Conservation (phyloP, 2,329 filamentous ascomycete genomes). For the Escovopsis sp. region DNA sequence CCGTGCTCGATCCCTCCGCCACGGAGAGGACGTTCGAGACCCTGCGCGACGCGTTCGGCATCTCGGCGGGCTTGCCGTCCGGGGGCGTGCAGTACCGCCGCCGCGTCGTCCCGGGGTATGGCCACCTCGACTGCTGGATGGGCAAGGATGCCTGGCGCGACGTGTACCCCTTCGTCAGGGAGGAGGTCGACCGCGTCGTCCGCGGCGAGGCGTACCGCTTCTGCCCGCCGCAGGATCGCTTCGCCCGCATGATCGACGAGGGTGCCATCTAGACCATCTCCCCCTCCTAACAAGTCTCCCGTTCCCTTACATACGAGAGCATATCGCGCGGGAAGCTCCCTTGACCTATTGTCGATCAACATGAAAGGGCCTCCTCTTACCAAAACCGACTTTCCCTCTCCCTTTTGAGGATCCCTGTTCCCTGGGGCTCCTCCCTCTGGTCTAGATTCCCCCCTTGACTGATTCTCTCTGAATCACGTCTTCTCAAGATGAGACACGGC, state of each 20-base stretch:
- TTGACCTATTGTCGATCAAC: too few species aligned
- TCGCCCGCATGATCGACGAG: background rate
- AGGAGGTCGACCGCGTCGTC: slow-evolving; percentile 37
- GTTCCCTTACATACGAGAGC: too few species aligned
- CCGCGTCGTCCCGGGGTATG: slow-evolving; percentile 39
- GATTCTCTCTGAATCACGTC: too few species aligned
- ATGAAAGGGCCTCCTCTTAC: too few species aligned
- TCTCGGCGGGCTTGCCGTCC: slow-evolving; percentile 12
- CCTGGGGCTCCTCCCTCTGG: too few species aligned
- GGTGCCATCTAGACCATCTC: background rate
- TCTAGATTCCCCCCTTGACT: too few species aligned
- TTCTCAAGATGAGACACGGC: too few species aligned
- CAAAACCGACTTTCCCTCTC: too few species aligned
- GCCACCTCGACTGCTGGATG: slow-evolving; percentile 49
- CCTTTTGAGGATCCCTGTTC: too few species aligned
- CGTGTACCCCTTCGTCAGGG: slow-evolving; percentile 39
- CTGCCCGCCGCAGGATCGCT: slow-evolving; percentile 2
- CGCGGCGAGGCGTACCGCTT: slow-evolving; percentile 6
- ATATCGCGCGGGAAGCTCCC: too few species aligned
- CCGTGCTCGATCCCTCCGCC: slow-evolving; percentile 36
- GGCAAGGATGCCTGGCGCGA: slow-evolving; percentile 42
- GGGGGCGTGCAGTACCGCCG: slow-evolving; percentile 31
- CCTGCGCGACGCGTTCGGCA: slow-evolving; percentile 35
- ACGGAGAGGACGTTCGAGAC: slow-evolving; percentile 39
- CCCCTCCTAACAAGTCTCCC: background rate